phyloP scores from a whole-genome alignment of 805 yeast species.

The Diddensiella transvaalensis region DNA sequence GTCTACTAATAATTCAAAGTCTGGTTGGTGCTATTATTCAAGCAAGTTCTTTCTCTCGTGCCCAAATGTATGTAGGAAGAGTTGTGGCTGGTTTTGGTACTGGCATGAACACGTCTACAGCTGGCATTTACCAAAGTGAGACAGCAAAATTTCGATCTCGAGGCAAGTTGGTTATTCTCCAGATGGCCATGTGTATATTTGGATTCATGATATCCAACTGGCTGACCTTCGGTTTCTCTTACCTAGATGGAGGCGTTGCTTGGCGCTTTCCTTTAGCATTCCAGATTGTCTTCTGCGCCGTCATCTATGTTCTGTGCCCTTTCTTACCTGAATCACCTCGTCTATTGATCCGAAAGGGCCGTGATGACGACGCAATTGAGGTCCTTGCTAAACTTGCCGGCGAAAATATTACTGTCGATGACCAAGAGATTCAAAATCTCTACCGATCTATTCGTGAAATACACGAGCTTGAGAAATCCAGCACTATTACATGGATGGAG shows the following conservation, averaged over 20 bases:
- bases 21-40: constrained; percentile 59
- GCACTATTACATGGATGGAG: neutral
- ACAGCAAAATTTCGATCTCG: constrained; percentile 56
- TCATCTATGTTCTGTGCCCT: constrained; percentile 3
- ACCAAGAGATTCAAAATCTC: neutral
- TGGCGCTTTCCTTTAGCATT: constrained; percentile 70
- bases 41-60: constrained; percentile 49
- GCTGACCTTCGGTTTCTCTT: constrained; percentile 65
- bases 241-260: constrained; percentile 47
- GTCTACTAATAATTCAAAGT: too few relatives aligned
- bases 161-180: constrained; percentile 59
- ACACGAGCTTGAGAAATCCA: neutral
- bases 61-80: constrained; percentile 69
- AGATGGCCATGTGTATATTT: constrained; percentile 60
- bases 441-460: neutral
- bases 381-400: constrained; percentile 15
- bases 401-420: neutral
- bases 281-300: neutral
- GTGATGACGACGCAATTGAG: constrained; percentile 12
- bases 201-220: constrained; percentile 71
- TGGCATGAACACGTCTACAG: constrained; percentile 64
- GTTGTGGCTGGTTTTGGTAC: constrained; percentile 65
- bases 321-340: constrained; percentile 23
- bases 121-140: constrained; percentile 75
- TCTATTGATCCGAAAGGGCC: constrained; percentile 11